These are phyloP conservation scores for Colletotrichum salicis DNA, from an alignment of 2,329 filamentous ascomycete genomes.

Conservation along the genomic window DNA sequence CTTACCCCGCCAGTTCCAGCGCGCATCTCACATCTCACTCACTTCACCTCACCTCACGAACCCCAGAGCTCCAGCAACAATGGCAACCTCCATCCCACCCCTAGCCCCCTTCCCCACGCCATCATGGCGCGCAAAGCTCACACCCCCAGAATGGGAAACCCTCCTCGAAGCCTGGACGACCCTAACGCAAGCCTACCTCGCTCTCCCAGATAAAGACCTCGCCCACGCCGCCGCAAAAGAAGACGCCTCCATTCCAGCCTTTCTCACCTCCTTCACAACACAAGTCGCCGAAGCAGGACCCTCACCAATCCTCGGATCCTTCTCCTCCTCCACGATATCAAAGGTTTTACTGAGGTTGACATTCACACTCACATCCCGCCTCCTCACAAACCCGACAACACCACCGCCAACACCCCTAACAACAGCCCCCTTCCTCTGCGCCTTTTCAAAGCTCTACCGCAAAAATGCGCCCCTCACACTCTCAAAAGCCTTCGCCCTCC, in stretches of 20 bases:
- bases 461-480: conserved; percentile 68
- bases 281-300: conserved; percentile 58
- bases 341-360: conserved; percentile 67
- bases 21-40: background rate
- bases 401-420: conserved; percentile 61
- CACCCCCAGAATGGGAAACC: conserved; percentile 77
- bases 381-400: conserved; percentile 55
- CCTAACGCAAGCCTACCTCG: conserved; percentile 73
- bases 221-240: conserved; percentile 60
- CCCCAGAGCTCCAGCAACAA: conserved; percentile 36
- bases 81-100: conserved; percentile 67
- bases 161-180: conserved; percentile 82
- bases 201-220: conserved; percentile 68
- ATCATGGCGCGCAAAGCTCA: conserved; percentile 73
- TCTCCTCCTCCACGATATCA: conserved; percentile 43
- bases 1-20: background rate
- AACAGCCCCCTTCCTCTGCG: conserved; percentile 74
- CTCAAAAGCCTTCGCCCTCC: conserved; percentile 56
- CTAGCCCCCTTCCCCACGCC: conserved; percentile 82
- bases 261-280: conserved; percentile 74
- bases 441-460: conserved; percentile 74
- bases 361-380: conserved; percentile 72
- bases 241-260: conserved; percentile 65
- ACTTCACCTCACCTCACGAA: background rate
- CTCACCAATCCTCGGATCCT: conserved; percentile 44